Conservation (phyloP, 495 filamentous ascomycete genomes). For the Aspergillus homomorphus region DNA sequence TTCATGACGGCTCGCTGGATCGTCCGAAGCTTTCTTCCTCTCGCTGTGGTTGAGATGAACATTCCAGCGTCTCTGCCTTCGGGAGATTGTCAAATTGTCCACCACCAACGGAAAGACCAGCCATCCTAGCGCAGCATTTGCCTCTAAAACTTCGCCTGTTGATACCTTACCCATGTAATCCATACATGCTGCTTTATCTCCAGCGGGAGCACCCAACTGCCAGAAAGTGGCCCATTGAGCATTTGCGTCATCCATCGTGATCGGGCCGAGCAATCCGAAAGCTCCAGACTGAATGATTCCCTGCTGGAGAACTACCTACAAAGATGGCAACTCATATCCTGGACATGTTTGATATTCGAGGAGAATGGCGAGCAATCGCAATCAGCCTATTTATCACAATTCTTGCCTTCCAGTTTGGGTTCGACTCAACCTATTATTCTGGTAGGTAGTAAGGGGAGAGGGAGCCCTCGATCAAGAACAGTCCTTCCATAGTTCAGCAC, state of each 20-base stretch:
- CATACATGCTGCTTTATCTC: neutral
- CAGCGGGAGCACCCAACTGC: neutral
- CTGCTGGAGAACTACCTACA: neutral
- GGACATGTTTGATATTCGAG: neutral
- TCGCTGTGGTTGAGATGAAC: neutral
- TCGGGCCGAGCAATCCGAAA: conserved; percentile 1
- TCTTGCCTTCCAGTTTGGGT: conserved; percentile 1
- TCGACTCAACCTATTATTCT: conserved; percentile 5
- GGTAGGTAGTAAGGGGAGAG: neutral
- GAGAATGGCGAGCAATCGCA: conserved; percentile 1
- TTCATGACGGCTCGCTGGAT: neutral
- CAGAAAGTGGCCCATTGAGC: conserved; percentile 2
- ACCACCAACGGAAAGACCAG: neutral
- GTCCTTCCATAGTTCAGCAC: neutral
- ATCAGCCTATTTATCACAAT: conserved; percentile 1
- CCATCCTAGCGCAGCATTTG: neutral
- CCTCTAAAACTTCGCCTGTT: neutral
- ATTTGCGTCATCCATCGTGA: conserved; percentile 1
- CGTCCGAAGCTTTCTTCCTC: too few species aligned
- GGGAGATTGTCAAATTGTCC: neutral
- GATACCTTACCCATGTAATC: neutral
- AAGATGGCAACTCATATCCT: neutral
- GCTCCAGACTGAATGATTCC: conserved; percentile 6
- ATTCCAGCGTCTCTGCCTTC: neutral
- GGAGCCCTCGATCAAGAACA: too few species aligned